Conservation (phyloP, 108 stramenopile genomes). For the Skeletonema marinoi region DNA sequence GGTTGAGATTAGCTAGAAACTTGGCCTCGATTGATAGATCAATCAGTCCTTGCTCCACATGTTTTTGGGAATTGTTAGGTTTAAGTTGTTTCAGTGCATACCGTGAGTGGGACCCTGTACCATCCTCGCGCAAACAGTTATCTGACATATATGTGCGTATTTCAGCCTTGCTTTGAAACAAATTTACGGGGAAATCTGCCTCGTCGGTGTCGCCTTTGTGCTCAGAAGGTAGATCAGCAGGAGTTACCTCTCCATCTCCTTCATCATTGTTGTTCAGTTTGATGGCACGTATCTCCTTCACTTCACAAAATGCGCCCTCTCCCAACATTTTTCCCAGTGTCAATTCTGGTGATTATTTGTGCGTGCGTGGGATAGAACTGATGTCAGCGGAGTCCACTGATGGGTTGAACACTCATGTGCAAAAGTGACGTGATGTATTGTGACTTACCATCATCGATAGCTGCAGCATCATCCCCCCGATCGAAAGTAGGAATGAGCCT, state of each 20-base stretch:
- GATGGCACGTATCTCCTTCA: conserved; percentile 65
- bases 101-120: conserved; percentile 9
- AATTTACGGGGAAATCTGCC: conserved; percentile 23
- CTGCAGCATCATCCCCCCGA: conserved; percentile 10
- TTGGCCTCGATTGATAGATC: conserved; percentile 78
- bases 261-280: conserved; percentile 43
- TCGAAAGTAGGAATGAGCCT: conserved; percentile 45
- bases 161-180: conserved; percentile 28
- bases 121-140: conserved; percentile 23
- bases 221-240: neutral
- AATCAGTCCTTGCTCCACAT: conserved; percentile 43
- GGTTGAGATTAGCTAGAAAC: conserved; percentile 59
- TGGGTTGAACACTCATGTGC: neutral
- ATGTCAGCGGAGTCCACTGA: neutral
- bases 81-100: conserved; percentile 47
- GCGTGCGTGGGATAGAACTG: neutral
- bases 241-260: neutral
- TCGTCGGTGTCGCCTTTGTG: conserved; percentile 20
- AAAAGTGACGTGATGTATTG: neutral
- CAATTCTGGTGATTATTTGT: conserved; percentile 42
- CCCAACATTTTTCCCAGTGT: conserved; percentile 74
- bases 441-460: neutral
- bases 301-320: conserved; percentile 75
- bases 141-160: conserved; percentile 38
- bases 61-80: conserved; percentile 11